phyloP scores from a whole-genome alignment of 1,284 basidiomycete species.

The Papiliotrema laurentii region DNA sequence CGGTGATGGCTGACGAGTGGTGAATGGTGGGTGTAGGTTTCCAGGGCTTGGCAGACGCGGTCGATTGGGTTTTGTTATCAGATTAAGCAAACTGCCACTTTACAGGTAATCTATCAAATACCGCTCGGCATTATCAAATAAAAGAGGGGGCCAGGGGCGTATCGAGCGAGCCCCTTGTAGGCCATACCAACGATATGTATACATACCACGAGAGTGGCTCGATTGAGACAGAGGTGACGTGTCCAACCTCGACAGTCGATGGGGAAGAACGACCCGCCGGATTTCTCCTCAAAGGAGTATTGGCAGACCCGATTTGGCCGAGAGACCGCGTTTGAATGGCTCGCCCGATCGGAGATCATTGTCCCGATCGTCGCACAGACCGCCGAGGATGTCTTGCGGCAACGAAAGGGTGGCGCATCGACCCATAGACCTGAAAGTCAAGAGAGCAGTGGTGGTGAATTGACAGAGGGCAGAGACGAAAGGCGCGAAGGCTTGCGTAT shows the following conservation, averaged over 20 bases:
- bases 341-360: slow-evolving; percentile 19
- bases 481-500: slow-evolving; percentile 2
- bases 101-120: no score
- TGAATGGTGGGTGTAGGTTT: no score
- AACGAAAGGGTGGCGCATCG: background rate
- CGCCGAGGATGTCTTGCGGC: background rate
- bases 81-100: no score
- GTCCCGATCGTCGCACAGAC: slow-evolving; percentile 20
- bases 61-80: no score
- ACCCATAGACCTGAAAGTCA: background rate
- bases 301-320: slow-evolving; percentile 32
- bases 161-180: no score
- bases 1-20: no score
- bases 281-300: slow-evolving; percentile 38
- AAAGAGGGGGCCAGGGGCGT: no score
- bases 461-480: background rate
- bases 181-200: background rate
- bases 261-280: slow-evolving; percentile 11
- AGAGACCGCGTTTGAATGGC: slow-evolving; percentile 39
- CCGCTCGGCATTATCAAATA: no score
- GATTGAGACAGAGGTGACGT: no score
- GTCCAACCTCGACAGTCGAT: no score
- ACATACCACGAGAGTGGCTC: background rate
- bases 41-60: no score
- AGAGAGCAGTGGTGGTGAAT: background rate